Base-by-base conservation (phyloP, 306 rosid genomes). In the Dryas alaskensis region DNA sequence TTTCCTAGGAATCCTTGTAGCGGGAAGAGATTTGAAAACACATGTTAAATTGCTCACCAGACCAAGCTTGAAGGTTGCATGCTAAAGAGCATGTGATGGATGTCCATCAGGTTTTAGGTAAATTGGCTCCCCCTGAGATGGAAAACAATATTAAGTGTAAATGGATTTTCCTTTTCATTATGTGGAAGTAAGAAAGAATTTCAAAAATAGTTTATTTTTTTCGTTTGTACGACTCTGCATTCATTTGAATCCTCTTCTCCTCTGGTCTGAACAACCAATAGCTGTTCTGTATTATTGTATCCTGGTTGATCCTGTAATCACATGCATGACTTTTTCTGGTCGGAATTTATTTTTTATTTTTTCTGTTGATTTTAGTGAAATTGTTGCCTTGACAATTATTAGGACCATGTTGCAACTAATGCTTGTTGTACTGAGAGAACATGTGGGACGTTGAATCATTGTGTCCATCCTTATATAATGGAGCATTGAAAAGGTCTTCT, bases 11-110 rank as follows among this genome's bases (percentile, higher is more conserved):
- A 13, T 61, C 64, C 31, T 48, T 58, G 27, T 27, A 69, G 44
- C 16, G 65, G 54, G 52, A 48, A n/a, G 72, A 48, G 67, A 73
- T 59, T 64, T 72, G 75, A 45, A 61, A 49, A 11, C 50, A 48
- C 68, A 45, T 75, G 27, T 47, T 40, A 6, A 63, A 49, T 54
- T 58, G 76, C 51, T 60, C 54, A 7, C 40, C 17, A 0, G 37
- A 1, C 10, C 12, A 40, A 50, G 75, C 44, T 12, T 17, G 63
- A 48, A 60, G 39, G 74, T 42, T 10, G 10, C 13, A 39, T 7
- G n/a, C 43, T 59, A 39, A 37, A 76, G 40, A 39, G 12, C 3
- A 10, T 60, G 9, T 7, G 31, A 10, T 37, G 59, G 12, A 73
- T 49, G n/a, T 70, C 2, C 46, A 39, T 22, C 53, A 46, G 27